Base-by-base conservation (phyloP, 1,284 basidiomycete species). In the Pseudozyma hubeiensis region DNA sequence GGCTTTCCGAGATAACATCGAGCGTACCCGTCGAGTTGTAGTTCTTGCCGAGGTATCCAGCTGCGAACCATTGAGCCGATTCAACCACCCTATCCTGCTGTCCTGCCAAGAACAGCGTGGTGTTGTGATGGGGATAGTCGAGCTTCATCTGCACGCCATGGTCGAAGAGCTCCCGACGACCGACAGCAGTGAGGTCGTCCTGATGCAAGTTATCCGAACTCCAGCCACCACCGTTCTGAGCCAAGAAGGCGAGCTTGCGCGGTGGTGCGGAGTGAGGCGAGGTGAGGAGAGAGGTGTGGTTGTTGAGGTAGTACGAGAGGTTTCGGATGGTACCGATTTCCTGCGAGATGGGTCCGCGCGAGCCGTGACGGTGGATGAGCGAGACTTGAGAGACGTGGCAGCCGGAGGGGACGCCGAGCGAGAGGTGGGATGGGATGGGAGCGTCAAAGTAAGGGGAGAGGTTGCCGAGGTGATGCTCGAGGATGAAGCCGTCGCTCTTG, bases 341-440 rank as follows among this genome's bases (percentile, higher is more conserved):
- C 11, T 48, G 39, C 7, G 54, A 49, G 55, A 72, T 67, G 14
- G 69, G 69, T 3, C 58, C 60, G 33, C 87, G 85, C 30, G 86
- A 86, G 4, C 87, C 87, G 58, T 88, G 87, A 43, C 87, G 75
- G 14, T 63, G 53, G 31, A 52, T 51, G 85, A 78, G 86, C 65
- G 80, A 87, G 81, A 87, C 86, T 73, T 87, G 86, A 37, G 86
- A 84, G 39, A 88, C 86, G 49, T 71, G 80, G 73, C 87, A 87
- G 69, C 87, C 87, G n/a, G 65, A 80, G 10, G 87, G 86, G 11
- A 88, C 82, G 33, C 78, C 71, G 51, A 64, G 78, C 49, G 79
- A 79, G 35, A 87, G 68, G 5, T 85, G 85, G n/a, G 64, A 53
- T 14, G 82, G 78, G 13, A 79, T 63, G 7, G 87, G 86, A 0